A percentile compares a stretch with the other conserved stretches of the same genome.
These are phyloP conservation scores for Hypoxylon sp. DNA, from an alignment of 2,329 filamentous ascomycete genomes.

Conservation along the genomic window DNA sequence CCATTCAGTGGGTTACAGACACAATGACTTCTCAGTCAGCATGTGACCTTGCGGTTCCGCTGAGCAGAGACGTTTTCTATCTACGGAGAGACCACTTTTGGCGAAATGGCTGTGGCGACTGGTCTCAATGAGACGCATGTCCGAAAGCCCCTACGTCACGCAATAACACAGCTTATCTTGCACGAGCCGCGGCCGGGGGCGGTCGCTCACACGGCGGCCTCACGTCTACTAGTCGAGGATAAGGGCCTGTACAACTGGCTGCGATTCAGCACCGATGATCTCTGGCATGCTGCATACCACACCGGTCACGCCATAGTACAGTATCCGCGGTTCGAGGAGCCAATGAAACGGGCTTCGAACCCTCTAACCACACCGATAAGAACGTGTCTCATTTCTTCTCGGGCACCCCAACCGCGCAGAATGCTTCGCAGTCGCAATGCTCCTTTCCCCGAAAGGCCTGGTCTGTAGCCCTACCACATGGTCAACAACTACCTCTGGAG, in stretches of 20 bases:
- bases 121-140: slow-evolving; percentile 27
- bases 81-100: slow-evolving; percentile 31
- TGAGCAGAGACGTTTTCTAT: slow-evolving; percentile 34
- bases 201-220: slow-evolving; percentile 32
- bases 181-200: slow-evolving; percentile 25
- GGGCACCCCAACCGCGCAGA: slow-evolving; percentile 60
- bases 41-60: slow-evolving; percentile 30
- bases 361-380: slow-evolving; percentile 63
- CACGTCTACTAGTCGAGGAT: slow-evolving; percentile 41
- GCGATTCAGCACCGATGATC: slow-evolving; percentile 21
- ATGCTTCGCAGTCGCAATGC: slow-evolving; percentile 67
- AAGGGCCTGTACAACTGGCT: slow-evolving; percentile 30
- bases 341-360: slow-evolving; percentile 64
- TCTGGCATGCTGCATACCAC: slow-evolving; percentile 30
- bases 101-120: slow-evolving; percentile 21
- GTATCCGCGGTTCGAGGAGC: slow-evolving; percentile 58
- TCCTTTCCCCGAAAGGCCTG: slow-evolving; percentile 59
- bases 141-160: slow-evolving; percentile 22
- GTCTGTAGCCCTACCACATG: slow-evolving; percentile 65
- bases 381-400: slow-evolving; percentile 66
- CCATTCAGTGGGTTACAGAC: slow-evolving; percentile 33
- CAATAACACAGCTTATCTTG: slow-evolving; percentile 31
- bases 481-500: slow-evolving; percentile 66
- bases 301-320: slow-evolving; percentile 26
- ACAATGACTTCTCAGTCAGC: slow-evolving; percentile 24